Conservation (phyloP, 495 filamentous ascomycete genomes). For the Cenococcum geophilum region DNA sequence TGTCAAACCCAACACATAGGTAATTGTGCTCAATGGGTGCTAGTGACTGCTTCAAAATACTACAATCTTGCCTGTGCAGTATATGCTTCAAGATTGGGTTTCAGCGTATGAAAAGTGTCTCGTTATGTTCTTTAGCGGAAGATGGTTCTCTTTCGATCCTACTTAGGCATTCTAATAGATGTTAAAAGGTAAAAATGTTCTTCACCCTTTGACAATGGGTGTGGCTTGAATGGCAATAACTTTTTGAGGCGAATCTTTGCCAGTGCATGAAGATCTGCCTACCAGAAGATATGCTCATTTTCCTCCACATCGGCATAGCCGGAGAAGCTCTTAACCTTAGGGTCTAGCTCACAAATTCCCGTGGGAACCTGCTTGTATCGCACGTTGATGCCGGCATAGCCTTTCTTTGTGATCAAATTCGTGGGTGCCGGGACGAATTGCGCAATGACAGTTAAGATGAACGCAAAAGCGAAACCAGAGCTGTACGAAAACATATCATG, state of each 20-base stretch:
- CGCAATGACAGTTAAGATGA: slow-evolving; percentile 31
- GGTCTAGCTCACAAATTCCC: slow-evolving; percentile 61
- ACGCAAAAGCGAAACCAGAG: no score
- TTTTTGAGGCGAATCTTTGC: background rate
- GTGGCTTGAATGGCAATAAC: background rate
- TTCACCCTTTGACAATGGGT: no score
- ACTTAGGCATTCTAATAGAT: no score
- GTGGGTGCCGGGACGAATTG: slow-evolving; percentile 58
- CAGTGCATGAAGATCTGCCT: background rate
- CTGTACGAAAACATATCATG: no score
- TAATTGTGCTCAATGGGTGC: no score
- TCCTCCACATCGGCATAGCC: slow-evolving; percentile 60
- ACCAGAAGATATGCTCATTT: slow-evolving; percentile 57
- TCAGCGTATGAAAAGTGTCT: no score
- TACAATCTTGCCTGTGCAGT: no score
- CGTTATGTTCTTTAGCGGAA: no score
- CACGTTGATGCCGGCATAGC: slow-evolving; percentile 45
- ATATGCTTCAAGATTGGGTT: no score
- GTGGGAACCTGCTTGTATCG: slow-evolving; percentile 58
- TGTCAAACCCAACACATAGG: background rate
- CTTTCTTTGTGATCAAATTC: slow-evolving; percentile 47
- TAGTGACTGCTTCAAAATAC: no score
- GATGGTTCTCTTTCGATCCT: no score
- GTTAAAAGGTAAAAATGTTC: no score
- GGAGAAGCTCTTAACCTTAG: slow-evolving; percentile 58